These are phyloP conservation scores for Cyclotella atomus DNA, from an alignment of 108 stramenopile genomes.

Conservation along the genomic window DNA sequence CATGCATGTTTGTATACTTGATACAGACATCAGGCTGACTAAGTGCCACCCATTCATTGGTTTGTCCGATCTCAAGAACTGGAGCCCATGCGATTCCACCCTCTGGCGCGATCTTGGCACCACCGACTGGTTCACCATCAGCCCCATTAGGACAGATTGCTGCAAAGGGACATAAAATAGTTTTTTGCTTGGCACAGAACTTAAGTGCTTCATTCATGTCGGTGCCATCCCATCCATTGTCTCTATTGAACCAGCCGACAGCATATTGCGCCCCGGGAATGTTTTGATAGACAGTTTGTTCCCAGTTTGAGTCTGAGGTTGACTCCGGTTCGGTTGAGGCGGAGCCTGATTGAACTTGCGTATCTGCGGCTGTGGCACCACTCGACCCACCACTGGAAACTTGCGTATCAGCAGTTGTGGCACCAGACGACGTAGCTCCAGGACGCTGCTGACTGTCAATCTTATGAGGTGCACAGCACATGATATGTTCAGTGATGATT, in stretches of 20 bases:
- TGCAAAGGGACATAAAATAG: conserved; percentile 25
- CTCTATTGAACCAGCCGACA: conserved; percentile 7
- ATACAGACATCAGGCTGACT: not conserved
- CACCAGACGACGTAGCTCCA: too few relatives aligned
- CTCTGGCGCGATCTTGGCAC: not conserved
- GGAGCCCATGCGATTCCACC: conserved; percentile 15
- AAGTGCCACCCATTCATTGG: conserved; percentile 18
- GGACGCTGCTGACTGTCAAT: not conserved
- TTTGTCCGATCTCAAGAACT: not conserved
- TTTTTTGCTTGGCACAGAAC: conserved; percentile 3
- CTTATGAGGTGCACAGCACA: conserved; percentile 18
- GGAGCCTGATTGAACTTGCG: too few relatives aligned
- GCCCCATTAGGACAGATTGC: conserved; percentile 22
- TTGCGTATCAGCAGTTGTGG: not conserved
- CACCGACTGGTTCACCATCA: not conserved
- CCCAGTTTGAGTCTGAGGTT: conserved; percentile 4
- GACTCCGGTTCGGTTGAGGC: too few relatives aligned
- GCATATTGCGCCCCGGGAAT: not conserved
- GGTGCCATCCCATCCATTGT: conserved; percentile 9
- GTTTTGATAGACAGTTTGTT: not conserved
- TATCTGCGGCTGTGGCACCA: too few relatives aligned
- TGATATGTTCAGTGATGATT: conserved; percentile 15
- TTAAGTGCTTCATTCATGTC: conserved; percentile 3
- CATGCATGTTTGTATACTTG: not conserved
- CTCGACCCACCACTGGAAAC: too few relatives aligned